These are phyloP conservation scores for Ilyonectria robusta DNA, from an alignment of 2,329 filamentous ascomycete genomes.

Conservation along the genomic window DNA sequence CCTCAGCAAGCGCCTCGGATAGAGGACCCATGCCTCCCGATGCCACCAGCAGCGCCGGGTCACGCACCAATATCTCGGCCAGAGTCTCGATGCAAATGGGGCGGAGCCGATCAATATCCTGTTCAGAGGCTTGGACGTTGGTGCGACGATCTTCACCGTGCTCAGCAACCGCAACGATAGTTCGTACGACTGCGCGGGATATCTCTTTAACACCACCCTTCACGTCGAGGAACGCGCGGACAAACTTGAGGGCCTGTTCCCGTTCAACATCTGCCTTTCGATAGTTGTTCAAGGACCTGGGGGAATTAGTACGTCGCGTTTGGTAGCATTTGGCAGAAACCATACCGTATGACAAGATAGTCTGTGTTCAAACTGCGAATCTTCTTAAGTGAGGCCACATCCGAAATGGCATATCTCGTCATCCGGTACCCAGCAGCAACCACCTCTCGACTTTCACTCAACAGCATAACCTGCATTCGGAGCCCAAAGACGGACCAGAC, in stretches of 20 bases:
- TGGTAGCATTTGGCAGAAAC: neutral
- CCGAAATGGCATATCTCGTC: conserved; percentile 94
- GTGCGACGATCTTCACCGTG: conserved; percentile 89
- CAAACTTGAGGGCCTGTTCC: conserved; percentile 96
- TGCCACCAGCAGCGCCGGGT: conserved; percentile 84
- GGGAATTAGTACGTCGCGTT: conserved; percentile 27
- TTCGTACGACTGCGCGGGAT: conserved; percentile 87
- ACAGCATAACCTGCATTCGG: conserved; percentile 93
- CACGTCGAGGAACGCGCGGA: conserved; percentile 94
- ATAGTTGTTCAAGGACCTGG: conserved; percentile 89
- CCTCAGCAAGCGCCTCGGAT: conserved; percentile 93
- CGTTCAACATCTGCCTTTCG: conserved; percentile 97
- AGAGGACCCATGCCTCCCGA: conserved; percentile 88
- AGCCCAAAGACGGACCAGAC: conserved; percentile 96
- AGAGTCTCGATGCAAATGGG: conserved; percentile 95
- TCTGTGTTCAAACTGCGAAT: conserved; percentile 93
- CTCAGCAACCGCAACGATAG: conserved; percentile 91
- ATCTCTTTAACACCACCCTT: conserved; percentile 93
- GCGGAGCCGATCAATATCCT: conserved; percentile 85
- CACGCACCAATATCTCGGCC: conserved; percentile 89
- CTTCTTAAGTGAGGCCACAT: conserved; percentile 88
- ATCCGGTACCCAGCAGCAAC: conserved; percentile 95
- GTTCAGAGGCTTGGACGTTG: conserved; percentile 76
- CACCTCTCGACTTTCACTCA: conserved; percentile 96
- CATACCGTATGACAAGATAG: conserved; percentile 82